Evolutionary conservation across 176 grass and related monocot species (phyloP).

Genomic region (Eleusine indica): DNA sequence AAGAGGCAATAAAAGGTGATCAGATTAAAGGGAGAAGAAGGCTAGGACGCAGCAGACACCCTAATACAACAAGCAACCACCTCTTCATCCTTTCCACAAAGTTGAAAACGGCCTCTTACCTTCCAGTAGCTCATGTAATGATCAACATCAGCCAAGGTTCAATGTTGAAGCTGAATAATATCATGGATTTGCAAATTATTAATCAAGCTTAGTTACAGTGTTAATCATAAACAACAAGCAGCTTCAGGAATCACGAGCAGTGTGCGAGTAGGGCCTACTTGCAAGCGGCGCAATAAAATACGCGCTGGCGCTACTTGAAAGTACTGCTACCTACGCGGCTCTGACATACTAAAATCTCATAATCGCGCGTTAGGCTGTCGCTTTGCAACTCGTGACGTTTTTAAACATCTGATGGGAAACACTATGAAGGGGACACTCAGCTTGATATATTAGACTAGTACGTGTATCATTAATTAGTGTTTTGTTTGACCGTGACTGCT

Average conservation of each 20-base stretch:
- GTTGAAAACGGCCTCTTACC: conserved; percentile 48
- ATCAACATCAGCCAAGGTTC: neutral
- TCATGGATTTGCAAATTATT: too few species aligned
- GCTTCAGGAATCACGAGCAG: neutral
- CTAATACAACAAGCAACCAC: neutral
- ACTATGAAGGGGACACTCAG: conserved; percentile 32
- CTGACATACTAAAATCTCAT: neutral
- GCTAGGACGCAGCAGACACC: too few species aligned
- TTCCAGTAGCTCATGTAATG: neutral
- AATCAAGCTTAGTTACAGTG: too few species aligned
- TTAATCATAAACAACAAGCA: neutral
- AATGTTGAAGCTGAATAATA: too few species aligned
- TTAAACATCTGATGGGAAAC: conserved; percentile 37
- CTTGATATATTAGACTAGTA: conserved; percentile 1
- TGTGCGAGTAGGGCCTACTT: neutral
- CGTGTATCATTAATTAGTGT: conserved; percentile 16
- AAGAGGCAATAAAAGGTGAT: neutral
- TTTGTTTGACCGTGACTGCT: conserved; percentile 48
- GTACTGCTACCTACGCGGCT: neutral
- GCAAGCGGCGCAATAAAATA: neutral
- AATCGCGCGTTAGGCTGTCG: conserved; percentile 37
- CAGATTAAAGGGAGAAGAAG: too few species aligned
- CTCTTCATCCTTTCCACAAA: conserved; percentile 39
- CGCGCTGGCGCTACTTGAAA: too few species aligned
- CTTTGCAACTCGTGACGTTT: conserved; percentile 48